Evolutionary conservation across 805 yeast species (phyloP).

Genomic region (Helenozyma rhizophorensis): DNA sequence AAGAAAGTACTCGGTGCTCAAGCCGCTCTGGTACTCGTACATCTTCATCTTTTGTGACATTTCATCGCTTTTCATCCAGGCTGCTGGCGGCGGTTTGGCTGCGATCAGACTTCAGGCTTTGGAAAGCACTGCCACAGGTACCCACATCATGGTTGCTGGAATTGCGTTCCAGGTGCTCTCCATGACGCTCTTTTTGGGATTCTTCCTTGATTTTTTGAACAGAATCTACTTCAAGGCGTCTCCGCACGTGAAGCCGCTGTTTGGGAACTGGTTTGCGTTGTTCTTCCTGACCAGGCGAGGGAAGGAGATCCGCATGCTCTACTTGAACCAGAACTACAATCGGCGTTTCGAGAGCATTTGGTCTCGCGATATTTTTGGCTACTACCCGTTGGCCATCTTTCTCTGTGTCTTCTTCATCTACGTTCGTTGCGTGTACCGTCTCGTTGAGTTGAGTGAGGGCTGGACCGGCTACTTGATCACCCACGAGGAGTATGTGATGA

Average conservation of each 20-base stretch:
- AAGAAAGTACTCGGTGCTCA: conserved; percentile 40
- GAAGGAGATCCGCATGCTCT: conserved; percentile 11
- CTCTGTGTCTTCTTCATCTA: conserved; percentile 52
- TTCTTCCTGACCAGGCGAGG: conserved; percentile 22
- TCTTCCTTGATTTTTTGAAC: conserved; percentile 46
- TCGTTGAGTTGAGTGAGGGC: conserved; percentile 68
- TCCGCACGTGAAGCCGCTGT: conserved; percentile 22
- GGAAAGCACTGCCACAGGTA: conserved; percentile 41
- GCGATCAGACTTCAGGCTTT: conserved; percentile 18
- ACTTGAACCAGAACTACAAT: conserved; percentile 27
- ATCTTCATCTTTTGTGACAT: conserved; percentile 66
- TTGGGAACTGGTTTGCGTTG: conserved; percentile 14
- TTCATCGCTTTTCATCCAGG: conserved; percentile 39
- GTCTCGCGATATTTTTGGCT: conserved; percentile 29
- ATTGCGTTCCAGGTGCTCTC: conserved; percentile 70
- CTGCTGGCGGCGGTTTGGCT: conserved; percentile 26
- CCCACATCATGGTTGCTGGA: conserved; percentile 73
- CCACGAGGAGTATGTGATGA: conserved; percentile 38
- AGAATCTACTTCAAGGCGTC: conserved; percentile 31
- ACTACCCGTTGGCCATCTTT: conserved; percentile 43
- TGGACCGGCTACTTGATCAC: conserved; percentile 65
- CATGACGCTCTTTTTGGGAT: conserved; percentile 54
- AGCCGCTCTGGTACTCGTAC: conserved; percentile 59
- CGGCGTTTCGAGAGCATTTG: conserved; percentile 34
- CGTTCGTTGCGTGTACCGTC: conserved; percentile 67